Base-by-base conservation (phyloP, 2,329 filamentous ascomycete genomes). In the Sporothrix brunneoviolacea region DNA sequence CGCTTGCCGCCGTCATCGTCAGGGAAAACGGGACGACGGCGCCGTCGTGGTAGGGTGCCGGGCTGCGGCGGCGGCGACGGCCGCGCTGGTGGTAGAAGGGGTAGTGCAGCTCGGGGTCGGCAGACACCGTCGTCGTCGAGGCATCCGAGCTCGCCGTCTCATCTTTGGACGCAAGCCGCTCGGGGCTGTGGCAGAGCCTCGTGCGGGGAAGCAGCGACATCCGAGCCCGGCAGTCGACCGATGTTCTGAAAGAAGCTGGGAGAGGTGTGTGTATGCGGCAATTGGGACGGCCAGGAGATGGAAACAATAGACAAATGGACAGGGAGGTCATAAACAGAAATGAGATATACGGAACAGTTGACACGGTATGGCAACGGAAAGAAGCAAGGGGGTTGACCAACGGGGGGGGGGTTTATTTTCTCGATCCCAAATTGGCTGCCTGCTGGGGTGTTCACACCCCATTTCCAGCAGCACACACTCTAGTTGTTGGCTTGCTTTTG, bases 61-160 rank as follows among this genome's bases (percentile, higher is more conserved):
- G 53, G 36, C 53, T 54, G 41, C 53, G 53, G 13, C 53, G 53
- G 18, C 52, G 52, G 10, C 30, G 32, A 13, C 52, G 53, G 15
- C 46, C 51, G 13, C 51, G 51, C 36, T 48, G 35, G 21, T 46
- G 49, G 28, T 33, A 24, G 24, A 18, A 37, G 3, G 47, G 47
- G 12, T 24, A 21, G 45, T 40, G 28, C 27, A 48, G 37, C 36
- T 48, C 44, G 10, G 35, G 35, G 9, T 47, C 44, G 24, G 28
- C 36, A 6, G 24, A 3, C 3, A 22, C 10, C 24, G 24, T 6
- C 24, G 24, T 28, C 24, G 24, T 28, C 24, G 10, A 28, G 24
- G 4, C 10, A 38, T 38, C n/a, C n/a, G n/a, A n/a, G n/a, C n/a
- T n/a, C n/a, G n/a, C n/a, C n/a, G n/a, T n/a, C n/a, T n/a, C n/a